Evolutionary conservation across 2,329 filamentous ascomycete species (phyloP).

Genomic region (Claviceps cyperi): DNA sequence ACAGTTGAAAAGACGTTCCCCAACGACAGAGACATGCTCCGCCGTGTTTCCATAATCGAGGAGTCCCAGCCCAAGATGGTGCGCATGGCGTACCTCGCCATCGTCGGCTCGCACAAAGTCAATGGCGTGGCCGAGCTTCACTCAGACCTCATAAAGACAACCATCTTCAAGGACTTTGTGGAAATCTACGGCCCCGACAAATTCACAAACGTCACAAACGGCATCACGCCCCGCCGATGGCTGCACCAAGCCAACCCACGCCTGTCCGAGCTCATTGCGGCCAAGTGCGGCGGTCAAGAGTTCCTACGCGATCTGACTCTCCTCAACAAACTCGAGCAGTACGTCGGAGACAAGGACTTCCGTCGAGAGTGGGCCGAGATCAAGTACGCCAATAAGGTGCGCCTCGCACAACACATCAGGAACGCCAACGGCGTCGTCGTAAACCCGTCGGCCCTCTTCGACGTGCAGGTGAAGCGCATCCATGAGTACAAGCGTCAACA

Average conservation of each 20-base stretch:
- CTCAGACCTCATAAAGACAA: constrained; percentile 94
- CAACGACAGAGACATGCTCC: constrained; percentile 71
- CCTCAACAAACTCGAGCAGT: constrained; percentile 74
- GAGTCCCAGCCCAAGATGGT: constrained; percentile 96
- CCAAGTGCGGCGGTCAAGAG: constrained; percentile 67
- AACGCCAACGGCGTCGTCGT: constrained; percentile 64
- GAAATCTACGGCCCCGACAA: constrained; percentile 90
- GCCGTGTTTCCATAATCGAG: constrained; percentile 90
- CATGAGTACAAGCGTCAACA: constrained; percentile 99
- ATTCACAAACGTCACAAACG: constrained; percentile 97
- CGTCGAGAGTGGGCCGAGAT: constrained; percentile 91
- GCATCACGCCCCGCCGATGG: constrained; percentile 91
- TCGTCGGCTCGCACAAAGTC: constrained; percentile 97
- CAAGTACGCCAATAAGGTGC: constrained; percentile 91
- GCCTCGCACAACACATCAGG: constrained; percentile 84
- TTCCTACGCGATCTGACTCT: constrained; percentile 85
- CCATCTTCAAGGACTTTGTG: constrained; percentile 99
- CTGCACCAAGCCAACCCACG: constrained; percentile 93
- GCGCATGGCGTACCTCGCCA: constrained; percentile 87
- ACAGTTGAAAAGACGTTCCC: constrained; percentile 82
- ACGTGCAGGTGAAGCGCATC: constrained; percentile 97
- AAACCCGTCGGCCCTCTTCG: constrained; percentile 79
- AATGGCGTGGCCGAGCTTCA: constrained; percentile 96
- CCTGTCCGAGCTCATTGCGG: constrained; percentile 81
- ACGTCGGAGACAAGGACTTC: constrained; percentile 74